These are phyloP conservation scores for Malus hybrid DNA, from an alignment of 331 rosid genomes.

Conservation along the genomic window DNA sequence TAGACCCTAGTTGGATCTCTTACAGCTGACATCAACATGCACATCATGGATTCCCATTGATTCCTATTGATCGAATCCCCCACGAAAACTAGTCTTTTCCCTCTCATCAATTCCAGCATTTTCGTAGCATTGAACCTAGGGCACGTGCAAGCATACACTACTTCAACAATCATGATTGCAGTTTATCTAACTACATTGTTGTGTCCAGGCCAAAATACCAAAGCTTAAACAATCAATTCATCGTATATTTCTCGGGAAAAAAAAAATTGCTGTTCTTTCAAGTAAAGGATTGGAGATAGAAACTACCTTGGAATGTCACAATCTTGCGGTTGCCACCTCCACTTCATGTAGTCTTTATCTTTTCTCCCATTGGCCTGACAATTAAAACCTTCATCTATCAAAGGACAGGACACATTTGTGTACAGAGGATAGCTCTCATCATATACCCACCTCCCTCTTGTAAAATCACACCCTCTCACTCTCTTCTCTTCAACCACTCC, in stretches of 20 bases:
- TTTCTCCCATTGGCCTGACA: slow-evolving; percentile 80
- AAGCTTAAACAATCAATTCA: not conserved
- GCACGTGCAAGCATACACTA: slow-evolving; percentile 5
- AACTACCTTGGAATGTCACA: slow-evolving; percentile 63
- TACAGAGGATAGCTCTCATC: slow-evolving; percentile 71
- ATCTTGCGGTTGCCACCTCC: slow-evolving; percentile 78
- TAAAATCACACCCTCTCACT: slow-evolving; percentile 49
- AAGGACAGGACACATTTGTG: slow-evolving; percentile 57
- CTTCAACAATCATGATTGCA: not conserved
- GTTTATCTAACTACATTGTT: not conserved
- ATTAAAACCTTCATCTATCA: slow-evolving; percentile 87
- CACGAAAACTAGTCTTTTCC: slow-evolving; percentile 90
- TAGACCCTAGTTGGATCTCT: slow-evolving; percentile 69
- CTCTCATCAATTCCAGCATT: slow-evolving; percentile 80
- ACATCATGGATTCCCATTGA: slow-evolving; percentile 95
- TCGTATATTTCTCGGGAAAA: not conserved
- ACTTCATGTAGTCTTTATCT: slow-evolving; percentile 59
- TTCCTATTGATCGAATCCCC: slow-evolving; percentile 93
- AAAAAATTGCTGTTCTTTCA: not conserved
- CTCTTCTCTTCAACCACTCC: slow-evolving; percentile 13
- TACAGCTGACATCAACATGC: slow-evolving; percentile 66
- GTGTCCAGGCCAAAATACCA: not conserved
- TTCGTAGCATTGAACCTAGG: slow-evolving; percentile 80
- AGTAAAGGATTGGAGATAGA: slow-evolving; percentile 2
- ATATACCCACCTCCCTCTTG: slow-evolving; percentile 74